These are phyloP conservation scores for Cicer arietinum DNA, from an alignment of 306 rosid genomes.

Conservation along the genomic window DNA sequence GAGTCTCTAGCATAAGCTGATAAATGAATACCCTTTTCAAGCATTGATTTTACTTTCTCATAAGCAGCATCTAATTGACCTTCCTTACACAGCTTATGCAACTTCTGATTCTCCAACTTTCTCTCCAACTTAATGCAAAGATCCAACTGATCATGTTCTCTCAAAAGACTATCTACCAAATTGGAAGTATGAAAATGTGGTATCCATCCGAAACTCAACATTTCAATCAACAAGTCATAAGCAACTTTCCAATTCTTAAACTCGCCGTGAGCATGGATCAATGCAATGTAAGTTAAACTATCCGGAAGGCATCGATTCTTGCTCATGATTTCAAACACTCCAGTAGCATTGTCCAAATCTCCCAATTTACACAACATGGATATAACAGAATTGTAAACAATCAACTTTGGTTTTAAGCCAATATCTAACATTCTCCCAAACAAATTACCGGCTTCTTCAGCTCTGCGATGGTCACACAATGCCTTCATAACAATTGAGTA, in stretches of 20 bases:
- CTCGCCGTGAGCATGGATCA: slow-evolving; percentile 65
- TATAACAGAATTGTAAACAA: slow-evolving; percentile 63
- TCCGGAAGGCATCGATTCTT: slow-evolving; percentile 69
- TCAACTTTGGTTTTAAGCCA: slow-evolving; percentile 65
- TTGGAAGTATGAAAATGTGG: slow-evolving; percentile 62
- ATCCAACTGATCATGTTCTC: slow-evolving; percentile 57
- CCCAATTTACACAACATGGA: slow-evolving; percentile 71
- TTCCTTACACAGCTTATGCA: slow-evolving; percentile 64
- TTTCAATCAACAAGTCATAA: slow-evolving; percentile 60
- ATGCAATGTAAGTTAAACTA: slow-evolving; percentile 59
- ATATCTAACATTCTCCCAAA: slow-evolving; percentile 62
- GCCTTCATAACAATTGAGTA: slow-evolving; percentile 61
- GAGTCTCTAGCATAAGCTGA: slow-evolving; percentile 63
- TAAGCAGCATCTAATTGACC: slow-evolving; percentile 63
- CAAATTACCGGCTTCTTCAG: slow-evolving; percentile 56
- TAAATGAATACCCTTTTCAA: slow-evolving; percentile 59
- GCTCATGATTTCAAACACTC: slow-evolving; percentile 67
- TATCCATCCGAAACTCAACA: slow-evolving; percentile 63
- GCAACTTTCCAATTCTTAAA: slow-evolving; percentile 61
- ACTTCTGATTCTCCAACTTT: slow-evolving; percentile 60
- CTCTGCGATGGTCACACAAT: slow-evolving; percentile 52
- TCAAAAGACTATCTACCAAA: slow-evolving; percentile 59
- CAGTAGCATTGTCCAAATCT: slow-evolving; percentile 55
- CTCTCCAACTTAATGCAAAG: slow-evolving; percentile 58
- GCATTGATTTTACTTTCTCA: slow-evolving; percentile 63